Evolutionary conservation across 352 stramenopile genomes (phyloP), one percentile per base, ranked within the genome.

Genomic region (Thalassiosira livingstoniorum): DNA sequence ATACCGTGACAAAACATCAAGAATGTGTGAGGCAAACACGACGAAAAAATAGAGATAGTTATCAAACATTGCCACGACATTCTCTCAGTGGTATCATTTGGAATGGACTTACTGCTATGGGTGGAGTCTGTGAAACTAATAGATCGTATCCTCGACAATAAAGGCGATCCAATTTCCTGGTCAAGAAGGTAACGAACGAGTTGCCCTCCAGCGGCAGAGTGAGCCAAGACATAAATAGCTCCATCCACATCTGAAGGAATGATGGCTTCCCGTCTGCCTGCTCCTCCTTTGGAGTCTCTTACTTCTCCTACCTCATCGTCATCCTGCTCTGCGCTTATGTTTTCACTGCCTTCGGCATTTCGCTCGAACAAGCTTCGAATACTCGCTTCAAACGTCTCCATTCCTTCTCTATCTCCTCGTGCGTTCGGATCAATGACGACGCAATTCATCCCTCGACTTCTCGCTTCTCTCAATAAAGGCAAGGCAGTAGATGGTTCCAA

Each of bases 111-210:
- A n/a, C n/a, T n/a, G 47, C 91, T 93, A 64, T 94, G 90, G 7
- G 86, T 93, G 57, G 88, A 93, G 62, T 94, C 88, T 0, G 90
- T 94, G 72, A 94, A 93, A 0, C 84, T 88, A 47, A 92, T 86
- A 32, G 87, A 86, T 15, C 72, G 69, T 32, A 94, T 90, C 27
- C 80, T 83, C 23, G 86, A 82, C 5, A 93, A 31, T 11, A 91
- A 73, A 13, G 60, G 31, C 23, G 70, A 32, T 27, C 83, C 66
- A n/a, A n/a, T n/a, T n/a, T n/a, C n/a, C n/a, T n/a, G n/a, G 25
- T 91, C 80, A n/a, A 91, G 71, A 0, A 93, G 68, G 78, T 88
- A 89, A 7, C 87, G 75, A 2, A 85, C 84, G 18, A 94, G 65
- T 37, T 94, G 87, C 27, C 80, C 73, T 27, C 90, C 90, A 1